Evolutionary conservation across 2,329 filamentous ascomycete species (phyloP).

Genomic region (Phoma sp.): DNA sequence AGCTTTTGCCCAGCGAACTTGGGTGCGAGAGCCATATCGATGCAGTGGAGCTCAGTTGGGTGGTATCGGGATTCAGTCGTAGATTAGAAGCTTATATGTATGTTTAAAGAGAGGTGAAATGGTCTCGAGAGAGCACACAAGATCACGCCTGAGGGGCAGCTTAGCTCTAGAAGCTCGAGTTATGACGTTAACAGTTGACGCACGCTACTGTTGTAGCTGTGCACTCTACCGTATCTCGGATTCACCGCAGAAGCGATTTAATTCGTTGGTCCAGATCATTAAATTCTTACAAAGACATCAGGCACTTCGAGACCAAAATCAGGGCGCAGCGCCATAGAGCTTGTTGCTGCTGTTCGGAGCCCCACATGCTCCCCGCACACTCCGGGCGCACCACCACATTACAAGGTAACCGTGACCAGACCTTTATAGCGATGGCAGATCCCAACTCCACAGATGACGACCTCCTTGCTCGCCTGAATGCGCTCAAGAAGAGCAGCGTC

Average conservation of each 20-base stretch:
- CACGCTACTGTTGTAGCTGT: background rate
- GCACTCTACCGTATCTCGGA: too few species aligned
- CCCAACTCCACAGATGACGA: conserved; percentile 43
- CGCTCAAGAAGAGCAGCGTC: conserved; percentile 53
- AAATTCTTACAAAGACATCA: background rate
- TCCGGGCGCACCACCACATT: conserved; percentile 6
- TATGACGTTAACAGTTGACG: conserved; percentile 26
- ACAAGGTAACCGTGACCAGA: background rate
- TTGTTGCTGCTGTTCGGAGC: background rate
- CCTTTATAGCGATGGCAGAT: conserved; percentile 23
- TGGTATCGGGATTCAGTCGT: too few species aligned
- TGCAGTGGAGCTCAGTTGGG: background rate
- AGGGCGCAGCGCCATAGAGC: background rate
- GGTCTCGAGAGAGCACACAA: conserved; percentile 27
- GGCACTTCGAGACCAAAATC: background rate
- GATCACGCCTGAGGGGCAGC: conserved; percentile 22
- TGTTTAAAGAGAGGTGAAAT: background rate
- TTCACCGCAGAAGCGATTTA: background rate
- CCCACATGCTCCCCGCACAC: conserved; percentile 14
- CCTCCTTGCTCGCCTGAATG: conserved; percentile 57
- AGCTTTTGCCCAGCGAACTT: conserved; percentile 78
- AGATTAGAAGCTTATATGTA: background rate
- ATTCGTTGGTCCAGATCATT: background rate
- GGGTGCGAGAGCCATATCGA: conserved; percentile 73
- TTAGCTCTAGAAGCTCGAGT: conserved; percentile 17